Conservation (phyloP, 2,329 filamentous ascomycete genomes). For the Reticulascus tulasneorum region DNA sequence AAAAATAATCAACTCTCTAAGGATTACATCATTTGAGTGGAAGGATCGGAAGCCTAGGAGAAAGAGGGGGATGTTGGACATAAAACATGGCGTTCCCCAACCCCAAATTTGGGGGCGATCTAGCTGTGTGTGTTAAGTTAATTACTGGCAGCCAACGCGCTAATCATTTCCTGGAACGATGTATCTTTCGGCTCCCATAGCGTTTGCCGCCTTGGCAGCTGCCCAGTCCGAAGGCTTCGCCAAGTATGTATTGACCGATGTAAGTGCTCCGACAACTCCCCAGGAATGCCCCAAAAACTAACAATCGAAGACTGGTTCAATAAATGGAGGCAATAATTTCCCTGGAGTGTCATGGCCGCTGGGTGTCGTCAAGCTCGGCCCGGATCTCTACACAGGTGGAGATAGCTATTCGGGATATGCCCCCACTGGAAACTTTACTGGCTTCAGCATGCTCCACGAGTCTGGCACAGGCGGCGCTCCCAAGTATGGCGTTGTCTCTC, state of each 20-base stretch:
- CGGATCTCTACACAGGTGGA: conserved; percentile 42
- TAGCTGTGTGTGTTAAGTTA: not conserved
- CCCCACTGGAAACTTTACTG: conserved; percentile 48
- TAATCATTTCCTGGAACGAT: too few relatives aligned
- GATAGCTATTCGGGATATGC: conserved; percentile 53
- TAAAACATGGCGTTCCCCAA: too few relatives aligned
- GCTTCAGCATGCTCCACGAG: conserved; percentile 63
- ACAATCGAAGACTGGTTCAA: conserved; percentile 38
- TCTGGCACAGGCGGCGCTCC: conserved; percentile 65
- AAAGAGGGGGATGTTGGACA: too few relatives aligned
- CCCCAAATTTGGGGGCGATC: too few relatives aligned
- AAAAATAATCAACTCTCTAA: too few relatives aligned
- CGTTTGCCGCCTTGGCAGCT: conserved; percentile 1
- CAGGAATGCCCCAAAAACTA: not conserved
- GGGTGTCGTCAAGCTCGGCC: conserved; percentile 47
- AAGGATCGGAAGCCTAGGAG: too few relatives aligned
- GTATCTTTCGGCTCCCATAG: too few relatives aligned
- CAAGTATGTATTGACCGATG: conserved; percentile 30
- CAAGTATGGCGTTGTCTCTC: conserved; percentile 64
- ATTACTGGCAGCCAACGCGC: too few relatives aligned
- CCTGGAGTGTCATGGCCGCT: conserved; percentile 44
- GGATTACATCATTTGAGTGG: too few relatives aligned
- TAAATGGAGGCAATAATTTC: conserved; percentile 45
- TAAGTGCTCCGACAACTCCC: conserved; percentile 16
- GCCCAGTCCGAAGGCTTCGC: conserved; percentile 21